Conservation (phyloP, 2,329 filamentous ascomycete species). For the Aspergillus japonicus region DNA sequence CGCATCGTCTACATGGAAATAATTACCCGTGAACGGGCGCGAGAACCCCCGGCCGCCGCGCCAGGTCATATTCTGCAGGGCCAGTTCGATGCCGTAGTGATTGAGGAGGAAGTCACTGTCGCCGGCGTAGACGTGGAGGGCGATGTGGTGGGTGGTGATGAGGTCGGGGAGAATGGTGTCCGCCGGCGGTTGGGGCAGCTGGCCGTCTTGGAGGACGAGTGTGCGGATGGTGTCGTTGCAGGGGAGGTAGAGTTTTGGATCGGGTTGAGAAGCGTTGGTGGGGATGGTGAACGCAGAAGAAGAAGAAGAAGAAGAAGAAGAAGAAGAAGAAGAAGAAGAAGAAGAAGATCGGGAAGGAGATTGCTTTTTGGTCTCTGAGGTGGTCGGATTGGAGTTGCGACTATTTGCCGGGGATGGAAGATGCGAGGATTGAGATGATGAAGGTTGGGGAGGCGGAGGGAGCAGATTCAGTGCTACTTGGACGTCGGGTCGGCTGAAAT, state of each 20-base stretch:
- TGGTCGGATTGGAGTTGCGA: not conserved
- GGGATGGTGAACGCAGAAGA: not conserved
- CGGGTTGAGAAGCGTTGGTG: not conserved
- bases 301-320: too few species aligned
- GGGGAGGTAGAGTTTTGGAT: not conserved
- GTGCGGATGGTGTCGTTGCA: slow-evolving; percentile 34
- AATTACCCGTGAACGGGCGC: slow-evolving; percentile 18
- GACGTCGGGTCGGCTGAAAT: slow-evolving; percentile 37
- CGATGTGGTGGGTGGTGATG: slow-evolving; percentile 31
- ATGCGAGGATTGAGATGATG: not conserved
- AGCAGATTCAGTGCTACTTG: slow-evolving; percentile 33
- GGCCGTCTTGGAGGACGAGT: slow-evolving; percentile 20
- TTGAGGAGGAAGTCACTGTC: slow-evolving; percentile 41
- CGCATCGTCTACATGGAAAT: slow-evolving; percentile 30
- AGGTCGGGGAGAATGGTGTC: slow-evolving; percentile 35
- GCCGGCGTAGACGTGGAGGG: slow-evolving; percentile 39
- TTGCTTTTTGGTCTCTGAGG: not conserved
- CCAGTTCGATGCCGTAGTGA: slow-evolving; percentile 37
- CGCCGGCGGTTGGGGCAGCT: slow-evolving; percentile 28
- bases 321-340: too few species aligned
- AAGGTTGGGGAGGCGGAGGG: slow-evolving; percentile 5
- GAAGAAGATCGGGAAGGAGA: too few species aligned
- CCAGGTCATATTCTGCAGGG: slow-evolving; percentile 45
- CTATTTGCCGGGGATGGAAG: slow-evolving; percentile 4
- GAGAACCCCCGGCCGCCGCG: slow-evolving; percentile 37